These are phyloP conservation scores for Pseudophaeomoniella oleicola DNA, from an alignment of 2,329 filamentous ascomycete genomes.

Conservation along the genomic window DNA sequence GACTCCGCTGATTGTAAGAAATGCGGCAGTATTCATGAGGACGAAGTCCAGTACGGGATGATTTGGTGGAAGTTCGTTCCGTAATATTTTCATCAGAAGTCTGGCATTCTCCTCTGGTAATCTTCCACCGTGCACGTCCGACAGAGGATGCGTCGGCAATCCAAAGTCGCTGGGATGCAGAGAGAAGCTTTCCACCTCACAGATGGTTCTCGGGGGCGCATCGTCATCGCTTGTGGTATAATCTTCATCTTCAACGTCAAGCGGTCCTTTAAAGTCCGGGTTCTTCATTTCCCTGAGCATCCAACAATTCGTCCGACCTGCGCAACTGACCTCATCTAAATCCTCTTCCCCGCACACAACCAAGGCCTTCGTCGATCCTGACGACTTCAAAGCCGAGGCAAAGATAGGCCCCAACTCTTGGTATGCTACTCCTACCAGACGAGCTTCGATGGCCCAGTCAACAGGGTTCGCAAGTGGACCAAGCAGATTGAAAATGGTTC, in stretches of 20 bases:
- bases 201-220: slow-evolving; percentile 19
- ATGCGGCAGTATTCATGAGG: slow-evolving; percentile 78
- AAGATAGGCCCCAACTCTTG: slow-evolving; percentile 79
- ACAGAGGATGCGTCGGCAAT: slow-evolving; percentile 56
- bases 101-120: slow-evolving; percentile 74
- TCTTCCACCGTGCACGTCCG: slow-evolving; percentile 69
- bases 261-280: slow-evolving; percentile 21
- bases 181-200: slow-evolving; percentile 51
- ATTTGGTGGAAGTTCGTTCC: slow-evolving; percentile 55
- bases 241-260: slow-evolving; percentile 14
- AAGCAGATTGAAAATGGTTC: slow-evolving; percentile 95
- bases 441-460: slow-evolving; percentile 70
- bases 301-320: slow-evolving; percentile 82
- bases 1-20: slow-evolving; percentile 73
- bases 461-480: slow-evolving; percentile 86
- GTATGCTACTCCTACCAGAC: slow-evolving; percentile 84
- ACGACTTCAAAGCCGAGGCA: slow-evolving; percentile 64
- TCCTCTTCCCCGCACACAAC: slow-evolving; percentile 91
- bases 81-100: slow-evolving; percentile 65
- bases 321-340: slow-evolving; percentile 88
- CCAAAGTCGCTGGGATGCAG: slow-evolving; percentile 80
- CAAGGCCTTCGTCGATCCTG: slow-evolving; percentile 68
- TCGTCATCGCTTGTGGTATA: slow-evolving; percentile 29
- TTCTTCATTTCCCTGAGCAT: slow-evolving; percentile 44
- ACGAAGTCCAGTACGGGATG: slow-evolving; percentile 88